Base-by-base conservation (phyloP, 352 stramenopile genomes). In the Globisporangium recalcitrans region DNA sequence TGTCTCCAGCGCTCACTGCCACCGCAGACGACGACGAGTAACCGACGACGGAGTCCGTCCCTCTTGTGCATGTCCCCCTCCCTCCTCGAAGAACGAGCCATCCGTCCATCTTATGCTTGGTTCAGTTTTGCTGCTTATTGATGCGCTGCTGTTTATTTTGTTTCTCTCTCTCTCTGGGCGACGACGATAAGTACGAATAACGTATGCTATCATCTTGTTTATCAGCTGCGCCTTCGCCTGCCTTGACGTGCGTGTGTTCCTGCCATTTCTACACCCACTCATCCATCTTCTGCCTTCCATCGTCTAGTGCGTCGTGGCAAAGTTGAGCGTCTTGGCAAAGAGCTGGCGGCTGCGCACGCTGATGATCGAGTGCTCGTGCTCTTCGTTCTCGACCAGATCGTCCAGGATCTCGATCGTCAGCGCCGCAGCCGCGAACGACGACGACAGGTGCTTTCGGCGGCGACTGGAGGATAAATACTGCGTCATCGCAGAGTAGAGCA, bases 311-410 rank as follows among this genome's bases (percentile, higher is more conserved):
- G 52, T n/a, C 10, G 63, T 63, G n/a, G 78, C 80, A 60, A 91
- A 65, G 49, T 80, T 75, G 51, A 93, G 72, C 49, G 85, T 88
- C 76, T 93, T 93, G 46, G 86, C 74, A 27, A 91, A 71, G 4
- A 93, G 52, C 62, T 88, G 82, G 22, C 83, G 75, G 26, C 74
- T 78, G 22, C 71, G 78, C 8, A 67, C 66, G 51, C 72, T 85
- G 44, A 91, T 71, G 4, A 87, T 59, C 0, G 75, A 79, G 58
- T 78, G 69, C 16, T 63, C 69, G 51, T 75, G 52, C 21, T 66
- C 74, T 57, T 92, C 80, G 40, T 70, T 66, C 21, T 85, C 58
- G 29, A 91, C 76, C 34, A 93, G 62, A 16, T 80, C 77, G 62
- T 85, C 77, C 51, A 93, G 77, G 55, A 91, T 51, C 27, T 88